These are phyloP conservation scores for Lagenidium giganteum DNA, from an alignment of 352 stramenopile species.

Conservation along the genomic window DNA sequence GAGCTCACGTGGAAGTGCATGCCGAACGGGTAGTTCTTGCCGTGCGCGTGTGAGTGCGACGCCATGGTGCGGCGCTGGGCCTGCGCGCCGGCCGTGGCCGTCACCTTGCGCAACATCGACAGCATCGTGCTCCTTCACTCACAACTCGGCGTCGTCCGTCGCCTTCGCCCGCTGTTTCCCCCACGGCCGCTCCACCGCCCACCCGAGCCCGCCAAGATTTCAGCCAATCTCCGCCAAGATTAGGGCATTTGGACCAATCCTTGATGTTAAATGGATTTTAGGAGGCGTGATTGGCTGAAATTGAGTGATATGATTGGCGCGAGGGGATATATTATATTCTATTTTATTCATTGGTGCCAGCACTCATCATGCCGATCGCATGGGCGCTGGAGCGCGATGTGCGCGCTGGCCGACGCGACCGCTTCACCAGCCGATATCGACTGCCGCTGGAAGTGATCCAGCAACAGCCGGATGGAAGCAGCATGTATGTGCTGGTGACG, in stretches of 20 bases:
- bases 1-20: conserved; percentile 89
- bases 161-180: no score
- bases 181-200: no score
- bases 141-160: no score
- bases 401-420: conserved; percentile 21
- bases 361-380: conserved; percentile 7
- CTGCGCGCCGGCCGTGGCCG: conserved; percentile 8
- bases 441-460: conserved; percentile 28
- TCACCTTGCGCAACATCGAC: conserved; percentile 46
- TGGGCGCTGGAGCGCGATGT: conserved; percentile 17
- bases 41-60: conserved; percentile 38
- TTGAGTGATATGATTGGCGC: neutral
- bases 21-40: conserved; percentile 68
- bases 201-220: conserved; percentile 6
- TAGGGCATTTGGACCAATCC: no score
- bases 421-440: conserved; percentile 58
- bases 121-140: conserved; percentile 39
- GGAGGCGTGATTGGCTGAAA: conserved; percentile 14
- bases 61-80: conserved; percentile 53
- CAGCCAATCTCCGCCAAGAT: no score
- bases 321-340: no score
- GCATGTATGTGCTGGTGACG: conserved; percentile 21
- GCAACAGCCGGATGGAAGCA: conserved; percentile 26
- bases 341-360: conserved; percentile 6
- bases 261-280: no score